Base-by-base conservation (phyloP, 139 green algal genomes). In the Dunaliella sp. region DNA sequence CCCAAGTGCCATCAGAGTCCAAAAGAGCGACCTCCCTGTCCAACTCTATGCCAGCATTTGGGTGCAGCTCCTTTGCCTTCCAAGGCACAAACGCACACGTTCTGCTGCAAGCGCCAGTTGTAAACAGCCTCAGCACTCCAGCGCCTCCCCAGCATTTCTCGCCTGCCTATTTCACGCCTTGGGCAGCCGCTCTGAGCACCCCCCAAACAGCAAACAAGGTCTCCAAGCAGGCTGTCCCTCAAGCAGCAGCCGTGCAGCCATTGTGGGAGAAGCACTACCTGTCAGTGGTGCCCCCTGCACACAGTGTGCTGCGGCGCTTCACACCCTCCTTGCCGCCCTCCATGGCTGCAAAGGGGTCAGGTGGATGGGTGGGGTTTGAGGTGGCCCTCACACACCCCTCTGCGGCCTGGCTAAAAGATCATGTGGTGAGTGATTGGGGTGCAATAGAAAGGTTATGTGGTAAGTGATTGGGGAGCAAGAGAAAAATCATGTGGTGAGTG, bases 11-110 rank as follows among this genome's bases (percentile, higher is more conserved):
- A n/a, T n/a, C n/a, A n/a, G n/a, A n/a, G n/a, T n/a, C n/a, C n/a
- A n/a, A n/a, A n/a, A n/a, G n/a, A n/a, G n/a, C n/a, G n/a, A n/a
- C n/a, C n/a, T n/a, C n/a, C n/a, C n/a, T n/a, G n/a, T n/a, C n/a
- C n/a, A n/a, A n/a, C n/a, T n/a, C n/a, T n/a, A n/a, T n/a, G n/a
- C n/a, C n/a, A n/a, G n/a, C n/a, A n/a, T n/a, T n/a, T n/a, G n/a
- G n/a, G n/a, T n/a, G n/a, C 31, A 65, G 37, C n/a, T 72, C 24
- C 26, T 87, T 58, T 36, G 73, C 86, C 3, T 84, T 87, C 35
- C 89, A 90, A 79, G 92, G 94, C 38, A 97, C 92, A 85, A 97
- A 97, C 88, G 94, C 94, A n/a, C 92, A 96, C 83, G 72, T 93
- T 22, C 77, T 95, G 26, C 84, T 95, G 36, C 48, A 24, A 33